Conservation (phyloP, 2,329 filamentous ascomycete species). For the Paramyrothecium sp. region DNA sequence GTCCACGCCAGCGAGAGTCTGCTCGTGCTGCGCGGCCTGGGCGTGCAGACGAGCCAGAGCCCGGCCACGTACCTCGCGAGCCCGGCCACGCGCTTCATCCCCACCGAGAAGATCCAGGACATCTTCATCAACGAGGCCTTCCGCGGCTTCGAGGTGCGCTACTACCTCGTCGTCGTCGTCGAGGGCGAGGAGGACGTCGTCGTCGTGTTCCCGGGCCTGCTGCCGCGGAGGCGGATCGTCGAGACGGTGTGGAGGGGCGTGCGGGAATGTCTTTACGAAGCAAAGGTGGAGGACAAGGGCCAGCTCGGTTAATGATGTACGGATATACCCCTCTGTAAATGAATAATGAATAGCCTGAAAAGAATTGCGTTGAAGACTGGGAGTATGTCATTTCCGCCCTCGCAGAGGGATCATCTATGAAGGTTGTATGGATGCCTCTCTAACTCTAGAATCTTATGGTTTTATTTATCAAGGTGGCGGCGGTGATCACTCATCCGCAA, state of each 20-base stretch:
- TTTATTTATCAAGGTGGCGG: not conserved
- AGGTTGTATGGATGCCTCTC: conserved; percentile 1
- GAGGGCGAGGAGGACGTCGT: conserved; percentile 85
- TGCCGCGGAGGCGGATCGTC: conserved; percentile 73
- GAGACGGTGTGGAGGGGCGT: conserved; percentile 90
- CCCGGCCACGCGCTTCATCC: conserved; percentile 64
- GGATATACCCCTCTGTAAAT: conserved; percentile 7
- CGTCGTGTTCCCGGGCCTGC: conserved; percentile 85
- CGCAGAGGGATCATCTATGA: not conserved
- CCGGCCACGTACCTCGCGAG: conserved; percentile 56
- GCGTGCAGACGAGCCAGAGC: conserved; percentile 80
- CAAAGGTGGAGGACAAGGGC: conserved; percentile 28
- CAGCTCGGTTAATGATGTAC: conserved; percentile 8
- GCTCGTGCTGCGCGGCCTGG: conserved; percentile 82
- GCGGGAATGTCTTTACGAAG: conserved; percentile 74
- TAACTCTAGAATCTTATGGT: conserved; percentile 5
- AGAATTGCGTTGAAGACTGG: not conserved
- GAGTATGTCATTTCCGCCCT: conserved; percentile 1
- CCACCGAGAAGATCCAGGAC: conserved; percentile 88
- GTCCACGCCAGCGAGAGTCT: conserved; percentile 73
- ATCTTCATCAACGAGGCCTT: conserved; percentile 96
- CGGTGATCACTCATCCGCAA: conserved; percentile 15
- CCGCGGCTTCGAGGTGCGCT: conserved; percentile 83
- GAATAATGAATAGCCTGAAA: conserved; percentile 1
- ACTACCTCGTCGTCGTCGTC: conserved; percentile 87